Evolutionary conservation across 2,329 filamentous ascomycete genomes (phyloP).

Genomic region (Plenodomus lindquistii): DNA sequence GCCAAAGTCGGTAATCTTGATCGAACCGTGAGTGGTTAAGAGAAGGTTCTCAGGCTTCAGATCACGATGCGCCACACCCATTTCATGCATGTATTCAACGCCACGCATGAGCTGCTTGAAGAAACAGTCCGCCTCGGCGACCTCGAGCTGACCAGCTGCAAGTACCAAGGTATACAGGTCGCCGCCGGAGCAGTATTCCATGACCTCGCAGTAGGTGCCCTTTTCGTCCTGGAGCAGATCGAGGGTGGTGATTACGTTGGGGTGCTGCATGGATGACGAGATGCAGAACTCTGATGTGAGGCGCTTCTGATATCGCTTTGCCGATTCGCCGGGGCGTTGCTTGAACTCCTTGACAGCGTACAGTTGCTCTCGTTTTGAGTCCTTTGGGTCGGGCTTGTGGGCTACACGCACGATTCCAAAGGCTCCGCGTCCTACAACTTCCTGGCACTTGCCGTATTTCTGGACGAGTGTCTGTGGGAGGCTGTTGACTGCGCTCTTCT

Average conservation of each 20-base stretch:
- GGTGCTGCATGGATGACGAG: slow-evolving; percentile 92
- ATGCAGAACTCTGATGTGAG: slow-evolving; percentile 98
- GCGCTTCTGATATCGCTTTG: slow-evolving; percentile 97
- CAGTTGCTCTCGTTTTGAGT: slow-evolving; percentile 77
- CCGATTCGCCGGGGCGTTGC: slow-evolving; percentile 87
- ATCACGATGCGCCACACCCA: slow-evolving; percentile 97
- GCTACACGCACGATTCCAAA: slow-evolving; percentile 98
- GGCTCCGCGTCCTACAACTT: slow-evolving; percentile 91
- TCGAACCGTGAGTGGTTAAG: slow-evolving; percentile 84
- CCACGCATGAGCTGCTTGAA: slow-evolving; percentile 99
- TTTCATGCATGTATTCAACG: slow-evolving; percentile 98
- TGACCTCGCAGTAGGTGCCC: slow-evolving; percentile 97
- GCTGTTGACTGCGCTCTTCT: slow-evolving; percentile 78
- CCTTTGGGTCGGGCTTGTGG: slow-evolving; percentile 87
- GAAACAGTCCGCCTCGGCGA: slow-evolving; percentile 92
- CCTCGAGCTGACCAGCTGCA: slow-evolving; percentile 87
- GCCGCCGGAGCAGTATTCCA: slow-evolving; percentile 98
- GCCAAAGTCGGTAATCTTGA: slow-evolving; percentile 98
- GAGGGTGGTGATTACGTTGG: slow-evolving; percentile 96
- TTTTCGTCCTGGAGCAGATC: slow-evolving; percentile 95
- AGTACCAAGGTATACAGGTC: slow-evolving; percentile 94
- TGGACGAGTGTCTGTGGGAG: slow-evolving; percentile 81
- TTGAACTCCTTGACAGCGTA: slow-evolving; percentile 99
- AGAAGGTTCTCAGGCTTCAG: slow-evolving; percentile 96
- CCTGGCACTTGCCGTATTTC: slow-evolving; percentile 98